These are phyloP conservation scores for Aspergillus ruber DNA, from an alignment of 2,329 filamentous ascomycete species.

Conservation along the genomic window DNA sequence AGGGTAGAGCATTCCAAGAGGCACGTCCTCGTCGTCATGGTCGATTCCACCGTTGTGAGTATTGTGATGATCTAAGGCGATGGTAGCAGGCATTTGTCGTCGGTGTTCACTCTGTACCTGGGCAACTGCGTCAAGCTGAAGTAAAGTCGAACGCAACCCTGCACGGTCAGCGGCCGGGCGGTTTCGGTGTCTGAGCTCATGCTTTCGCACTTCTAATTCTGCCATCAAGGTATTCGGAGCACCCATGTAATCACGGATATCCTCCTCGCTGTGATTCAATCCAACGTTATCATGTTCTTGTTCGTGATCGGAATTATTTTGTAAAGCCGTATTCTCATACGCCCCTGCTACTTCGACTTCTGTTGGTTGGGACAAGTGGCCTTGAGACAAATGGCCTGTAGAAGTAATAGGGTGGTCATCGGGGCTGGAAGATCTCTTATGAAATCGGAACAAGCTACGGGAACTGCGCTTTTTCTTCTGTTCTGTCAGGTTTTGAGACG, in stretches of 20 bases:
- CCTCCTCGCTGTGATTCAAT: conserved; percentile 39
- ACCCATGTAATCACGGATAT: conserved; percentile 51
- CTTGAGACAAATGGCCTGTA: conserved; percentile 1
- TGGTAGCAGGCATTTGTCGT: conserved; percentile 68
- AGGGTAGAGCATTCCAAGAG: conserved; percentile 72
- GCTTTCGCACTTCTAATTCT: conserved; percentile 84
- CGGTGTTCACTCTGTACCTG: conserved; percentile 68
- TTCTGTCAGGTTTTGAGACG: conserved; percentile 15
- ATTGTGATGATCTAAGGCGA: conserved; percentile 74
- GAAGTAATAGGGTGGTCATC: conserved; percentile 9
- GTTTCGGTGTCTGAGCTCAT: conserved; percentile 75
- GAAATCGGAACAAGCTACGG: conserved; percentile 21
- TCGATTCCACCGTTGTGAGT: conserved; percentile 30
- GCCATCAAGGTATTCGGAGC: conserved; percentile 85
- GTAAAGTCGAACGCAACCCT: conserved; percentile 82
- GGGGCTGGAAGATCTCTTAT: conserved; percentile 12
- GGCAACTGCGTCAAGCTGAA: conserved; percentile 85
- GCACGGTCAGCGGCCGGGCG: conserved; percentile 62
- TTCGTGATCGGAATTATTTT: conserved; percentile 9
- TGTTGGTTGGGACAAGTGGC: conserved; percentile 5
- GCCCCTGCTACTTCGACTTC: conserved; percentile 16
- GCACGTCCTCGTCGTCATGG: conserved; percentile 75
- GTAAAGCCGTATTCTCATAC: conserved; percentile 15
- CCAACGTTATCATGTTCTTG: conserved; percentile 15
- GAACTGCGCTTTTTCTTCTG: conserved; percentile 27